Conservation (phyloP, 805 yeast species). For the Kodamaea kakaduensis region DNA sequence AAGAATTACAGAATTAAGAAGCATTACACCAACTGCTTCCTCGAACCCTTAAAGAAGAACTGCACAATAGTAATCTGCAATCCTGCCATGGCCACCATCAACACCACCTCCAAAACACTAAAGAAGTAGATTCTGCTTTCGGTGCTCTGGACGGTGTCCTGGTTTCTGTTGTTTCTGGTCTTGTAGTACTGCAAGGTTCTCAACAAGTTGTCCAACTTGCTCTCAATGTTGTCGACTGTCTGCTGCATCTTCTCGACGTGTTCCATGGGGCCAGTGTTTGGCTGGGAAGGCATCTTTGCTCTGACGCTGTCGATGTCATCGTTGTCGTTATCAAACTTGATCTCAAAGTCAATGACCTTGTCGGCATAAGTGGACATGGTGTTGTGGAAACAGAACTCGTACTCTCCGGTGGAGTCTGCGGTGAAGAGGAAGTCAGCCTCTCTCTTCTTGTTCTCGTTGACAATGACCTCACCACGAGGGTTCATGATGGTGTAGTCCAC, state of each 20-base stretch:
- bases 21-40: conserved; percentile 53
- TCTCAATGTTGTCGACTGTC: conserved; percentile 56
- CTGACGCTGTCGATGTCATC: conserved; percentile 31
- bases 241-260: conserved; percentile 50
- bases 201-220: conserved; percentile 52
- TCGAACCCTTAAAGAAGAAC: conserved; percentile 65
- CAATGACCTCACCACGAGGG: conserved; percentile 54
- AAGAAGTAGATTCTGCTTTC: conserved; percentile 75
- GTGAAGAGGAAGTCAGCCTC: conserved; percentile 77
- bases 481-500: conserved; percentile 63
- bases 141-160: conserved; percentile 79
- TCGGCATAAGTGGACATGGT: conserved; percentile 79
- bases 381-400: conserved; percentile 81
- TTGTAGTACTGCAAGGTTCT: conserved; percentile 74
- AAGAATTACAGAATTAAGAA: neutral
- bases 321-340: conserved; percentile 47
- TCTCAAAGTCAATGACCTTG: conserved; percentile 80
- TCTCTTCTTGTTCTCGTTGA: conserved; percentile 56
- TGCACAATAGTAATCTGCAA: conserved; percentile 67
- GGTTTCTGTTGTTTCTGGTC: conserved; percentile 88
- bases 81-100: conserved; percentile 72
- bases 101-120: conserved; percentile 62
- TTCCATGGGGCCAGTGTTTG: conserved; percentile 46
- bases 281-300: conserved; percentile 58
- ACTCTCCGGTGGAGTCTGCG: conserved; percentile 70